Evolutionary conservation across 2,329 filamentous ascomycete species (phyloP), one percentile per base, ranked within the genome.

Genomic region (Emergomyces pasteurianus): DNA sequence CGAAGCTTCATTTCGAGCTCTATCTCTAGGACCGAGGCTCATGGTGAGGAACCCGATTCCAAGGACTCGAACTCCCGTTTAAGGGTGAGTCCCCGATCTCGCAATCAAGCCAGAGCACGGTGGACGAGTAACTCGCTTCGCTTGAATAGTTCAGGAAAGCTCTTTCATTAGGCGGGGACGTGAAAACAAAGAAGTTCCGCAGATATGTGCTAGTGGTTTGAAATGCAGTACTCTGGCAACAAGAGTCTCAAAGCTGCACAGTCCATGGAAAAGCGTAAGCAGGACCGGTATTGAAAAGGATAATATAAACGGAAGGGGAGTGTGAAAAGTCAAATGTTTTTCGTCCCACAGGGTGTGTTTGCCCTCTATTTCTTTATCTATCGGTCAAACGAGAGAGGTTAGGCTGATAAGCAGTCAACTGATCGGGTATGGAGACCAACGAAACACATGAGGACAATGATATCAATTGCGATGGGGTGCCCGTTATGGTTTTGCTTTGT

Each of bases 11-110:
- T 60, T 52, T 34, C 43, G 31, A 55, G 60, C 43, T 21, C 47
- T 47, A 49, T 61, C 60, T 40, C 61, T 60, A 43, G 60, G 43
- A 47, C 54, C 60, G 34, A 63, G 62, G 36, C 62, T 63, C 62
- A 63, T 63, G 34, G 58, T 60, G 53, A 57, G 40, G 40, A 58
- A 58, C 38, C 55, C 58, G 18, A 40, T n/a, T 38, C 23, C 3
- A 52, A 18, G 47, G 36, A n/a, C 21, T 14, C 21, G 21, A 18
- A 56, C 34, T 42, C 54, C 54, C 31, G 23, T 38, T 28, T 5
- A 53, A 28, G 58, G 46, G 23, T 16, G 47, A 59, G 18, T 53
- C 36, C 58, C 46, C 9, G 10, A 43, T 38, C 31, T 42, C 14
- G 38, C 36, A 40, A 43, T 43, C 54, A 31, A 57, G 54, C 54